phyloP scores from a whole-genome alignment of 108 stramenopile genomes.

The Nitzschia sp. region DNA sequence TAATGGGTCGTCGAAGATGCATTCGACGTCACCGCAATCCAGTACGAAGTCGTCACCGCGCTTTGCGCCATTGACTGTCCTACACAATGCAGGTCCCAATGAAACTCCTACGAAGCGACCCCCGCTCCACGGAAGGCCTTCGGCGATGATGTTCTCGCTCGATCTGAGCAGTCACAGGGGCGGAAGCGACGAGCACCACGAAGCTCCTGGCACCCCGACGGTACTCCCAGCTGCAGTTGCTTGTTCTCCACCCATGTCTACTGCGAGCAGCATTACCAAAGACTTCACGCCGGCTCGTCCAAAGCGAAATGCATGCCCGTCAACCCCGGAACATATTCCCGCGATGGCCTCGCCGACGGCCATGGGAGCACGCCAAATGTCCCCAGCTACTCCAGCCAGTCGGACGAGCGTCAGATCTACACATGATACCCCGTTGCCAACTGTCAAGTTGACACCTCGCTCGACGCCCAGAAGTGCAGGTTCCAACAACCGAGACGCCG shows the following conservation, averaged over 20 bases:
- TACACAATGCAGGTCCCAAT: background rate
- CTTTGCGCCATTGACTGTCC: slow-evolving; percentile 6
- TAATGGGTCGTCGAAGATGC: background rate
- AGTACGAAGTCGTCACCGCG: background rate
- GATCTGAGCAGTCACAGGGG: background rate
- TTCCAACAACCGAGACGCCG: background rate
- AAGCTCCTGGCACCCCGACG: background rate
- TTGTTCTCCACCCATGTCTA: background rate
- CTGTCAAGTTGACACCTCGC: slow-evolving; percentile 13
- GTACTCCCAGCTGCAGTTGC: background rate
- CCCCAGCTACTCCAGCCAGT: slow-evolving; percentile 5
- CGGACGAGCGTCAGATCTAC: slow-evolving; percentile 2
- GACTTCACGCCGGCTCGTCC: background rate
- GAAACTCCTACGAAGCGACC: background rate
- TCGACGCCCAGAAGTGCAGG: background rate
- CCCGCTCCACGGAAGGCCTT: slow-evolving; percentile 7
- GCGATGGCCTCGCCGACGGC: background rate
- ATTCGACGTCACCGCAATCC: background rate
- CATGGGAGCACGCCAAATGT: background rate
- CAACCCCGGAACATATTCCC: background rate
- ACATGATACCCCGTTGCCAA: slow-evolving; percentile 15
- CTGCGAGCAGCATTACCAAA: background rate
- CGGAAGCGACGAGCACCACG: background rate
- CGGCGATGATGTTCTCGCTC: background rate
- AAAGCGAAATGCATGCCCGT: background rate